Base-by-base conservation (phyloP, 2,329 filamentous ascomycete genomes). In the Sclerotinia glacialis region DNA sequence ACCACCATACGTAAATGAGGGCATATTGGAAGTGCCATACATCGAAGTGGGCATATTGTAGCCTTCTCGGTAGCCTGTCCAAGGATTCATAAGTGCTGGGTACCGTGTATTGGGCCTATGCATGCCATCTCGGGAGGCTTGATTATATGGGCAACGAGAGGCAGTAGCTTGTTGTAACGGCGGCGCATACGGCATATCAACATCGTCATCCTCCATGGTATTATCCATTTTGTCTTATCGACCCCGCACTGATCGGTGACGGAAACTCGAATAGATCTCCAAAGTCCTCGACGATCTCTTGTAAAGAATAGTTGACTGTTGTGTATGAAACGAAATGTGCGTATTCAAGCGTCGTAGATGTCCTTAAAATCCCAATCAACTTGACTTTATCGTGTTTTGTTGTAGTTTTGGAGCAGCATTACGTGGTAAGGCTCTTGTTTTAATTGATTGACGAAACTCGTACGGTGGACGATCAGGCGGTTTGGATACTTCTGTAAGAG, bases 231-330 rank as follows among this genome's bases (percentile, higher is more conserved):
- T 49, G 31, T 58, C 63, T 65, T 65, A 65, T 65, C 55, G 31
- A 61, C 55, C 54, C 64, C 64, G 55, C 64, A 65, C 64, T 65
- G 64, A 53, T 37, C 18, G 46, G 46, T 37, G 46, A 59, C 34
- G 8, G 26, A 37, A 60, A 61, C 5, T 61, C 64, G 21, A 53
- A 42, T 31, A 18, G 18, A 53, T 31, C 44, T 44, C 46, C 37
- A 34, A 34, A 52, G 44, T 52, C 21, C 26, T 34, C 31, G 31
- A 37, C 12, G 44, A 60, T 28, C 21, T 23, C 31, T 60, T 7
- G 56, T 37, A 26, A 34, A 49, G 31, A 34, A 26, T n/a, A 18
- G 56, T 49, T 34, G 56, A n/a, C 4, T 37, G 34, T 47, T 23
- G 8, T 37, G 31, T 49, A 18, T 60, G 26, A 23, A 46, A 18